Evolutionary conservation across 1,284 basidiomycete species (phyloP), one percentile per base, ranked within the genome.

Genomic region (Moesziomyces aphidis): DNA sequence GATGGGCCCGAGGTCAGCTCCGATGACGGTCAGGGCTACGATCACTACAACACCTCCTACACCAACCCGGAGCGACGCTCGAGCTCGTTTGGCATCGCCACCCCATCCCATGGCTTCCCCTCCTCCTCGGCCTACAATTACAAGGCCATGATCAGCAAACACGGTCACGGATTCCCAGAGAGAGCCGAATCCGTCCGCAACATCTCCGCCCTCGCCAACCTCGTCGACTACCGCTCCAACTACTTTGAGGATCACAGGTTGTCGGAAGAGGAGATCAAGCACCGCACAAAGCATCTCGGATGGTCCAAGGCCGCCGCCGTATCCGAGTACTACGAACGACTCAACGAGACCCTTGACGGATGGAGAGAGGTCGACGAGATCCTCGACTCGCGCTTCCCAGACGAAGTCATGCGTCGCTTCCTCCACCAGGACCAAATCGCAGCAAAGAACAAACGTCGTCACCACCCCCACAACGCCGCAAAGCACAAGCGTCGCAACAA

Each of bases 361-460:
- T 83, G 79, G 81, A 68, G 81, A 26, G 80, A 83, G 55, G 79
- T 78, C 34, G 82, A 84, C 53, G 80, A 81, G 56, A 80, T 83
- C 55, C 73, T 83, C 47, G 82, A 83, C 56, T 80, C 77, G 24
- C 77, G 74, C 52, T 83, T 83, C 54, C 81, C 81, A 4, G 74
- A 70, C 34, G 80, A 83, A 50, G 81, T 83, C 31, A 77, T 83
- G 75, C 75, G 77, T 19, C 70, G 81, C 47, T 83, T 83, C 55
- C 67, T 19, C 45, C 58, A 58, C 21, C 65, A 73, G 8, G 53
- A 61, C 28, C 57, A 61, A 28, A 13, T 42, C 13, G 39, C 50
- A 5, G 46, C 47, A 15, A 62, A 71, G 13, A 58, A 68, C 46
- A 43, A 57, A 42, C 61, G 34, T 10, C 65, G 58, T 10, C 21